These are phyloP conservation scores for Colletotrichum magnum DNA, from an alignment of 2,329 filamentous ascomycete species.

Conservation along the genomic window DNA sequence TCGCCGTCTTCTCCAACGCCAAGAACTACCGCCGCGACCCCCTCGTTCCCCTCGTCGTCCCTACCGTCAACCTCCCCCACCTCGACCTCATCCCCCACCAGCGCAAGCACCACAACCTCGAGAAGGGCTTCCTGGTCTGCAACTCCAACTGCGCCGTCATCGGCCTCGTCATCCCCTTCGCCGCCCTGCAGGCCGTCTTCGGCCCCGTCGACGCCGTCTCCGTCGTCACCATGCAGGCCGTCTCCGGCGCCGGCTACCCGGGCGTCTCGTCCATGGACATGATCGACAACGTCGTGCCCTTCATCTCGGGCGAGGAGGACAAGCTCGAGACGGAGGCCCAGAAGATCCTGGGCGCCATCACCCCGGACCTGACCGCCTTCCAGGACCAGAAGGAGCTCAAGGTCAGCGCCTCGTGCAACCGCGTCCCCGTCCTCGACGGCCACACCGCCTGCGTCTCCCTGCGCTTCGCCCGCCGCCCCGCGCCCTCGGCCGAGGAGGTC, in stretches of 20 bases:
- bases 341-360: constrained; percentile 89
- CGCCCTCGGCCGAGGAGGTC: constrained; percentile 82
- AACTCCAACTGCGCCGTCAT: constrained; percentile 99
- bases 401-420: constrained; percentile 90
- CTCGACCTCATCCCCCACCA: constrained; percentile 92
- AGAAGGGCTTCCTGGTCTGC: constrained; percentile 94
- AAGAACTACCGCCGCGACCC: constrained; percentile 97
- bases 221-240: constrained; percentile 94
- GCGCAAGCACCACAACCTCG: constrained; percentile 77
- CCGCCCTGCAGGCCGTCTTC: constrained; percentile 88
- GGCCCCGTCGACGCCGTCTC: constrained; percentile 82
- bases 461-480: constrained; percentile 81
- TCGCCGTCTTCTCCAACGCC: constrained; percentile 96
- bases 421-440: constrained; percentile 94
- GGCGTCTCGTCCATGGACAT: constrained; percentile 96
- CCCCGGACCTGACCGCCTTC: constrained; percentile 80
- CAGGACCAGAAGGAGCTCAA: constrained; percentile 80
- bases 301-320: constrained; percentile 93
- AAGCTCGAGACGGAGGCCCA: constrained; percentile 95
- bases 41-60: constrained; percentile 91
- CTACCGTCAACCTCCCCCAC: constrained; percentile 92
- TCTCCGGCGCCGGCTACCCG: constrained; percentile 92
- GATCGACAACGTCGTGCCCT: constrained; percentile 95
- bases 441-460: constrained; percentile 96
- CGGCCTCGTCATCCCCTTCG: constrained; percentile 94